Percentiles rank a stretch among this genome's conserved stretches.
Evolutionary conservation across 2,329 filamentous ascomycete genomes (phyloP).

Genomic region (Scolecobasidium constrictum): DNA sequence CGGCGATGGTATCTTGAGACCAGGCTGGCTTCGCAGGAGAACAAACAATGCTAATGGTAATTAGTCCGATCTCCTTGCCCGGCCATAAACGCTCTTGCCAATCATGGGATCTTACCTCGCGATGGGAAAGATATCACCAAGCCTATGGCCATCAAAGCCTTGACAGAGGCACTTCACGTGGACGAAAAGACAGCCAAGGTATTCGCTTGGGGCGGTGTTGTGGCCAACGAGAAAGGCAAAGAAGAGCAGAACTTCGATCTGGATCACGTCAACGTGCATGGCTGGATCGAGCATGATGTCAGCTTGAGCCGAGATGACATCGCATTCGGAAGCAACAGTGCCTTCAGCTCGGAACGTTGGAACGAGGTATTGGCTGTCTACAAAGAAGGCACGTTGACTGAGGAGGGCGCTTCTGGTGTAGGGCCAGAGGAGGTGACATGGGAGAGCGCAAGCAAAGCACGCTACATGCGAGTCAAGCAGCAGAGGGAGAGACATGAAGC

Average conservation of each 20-base stretch:
- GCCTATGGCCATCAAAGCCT: constrained; percentile 7
- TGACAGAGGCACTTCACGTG: constrained; percentile 8
- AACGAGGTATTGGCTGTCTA: constrained; percentile 3
- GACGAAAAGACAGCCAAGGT: constrained; percentile 1
- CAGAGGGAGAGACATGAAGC: constrained; percentile 8
- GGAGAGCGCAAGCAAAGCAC: constrained; percentile 7
- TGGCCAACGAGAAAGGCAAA: constrained; percentile 1
- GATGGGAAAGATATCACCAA: constrained; percentile 11
- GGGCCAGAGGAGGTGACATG: constrained; percentile 4
- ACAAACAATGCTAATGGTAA: no score
- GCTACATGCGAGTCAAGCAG: constrained; percentile 3
- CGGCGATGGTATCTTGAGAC: constrained; percentile 11
- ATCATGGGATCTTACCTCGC: constrained; percentile 11
- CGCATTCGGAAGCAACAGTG: constrained; percentile 5
- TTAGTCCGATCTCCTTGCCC: constrained; percentile 12
- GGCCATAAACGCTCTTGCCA: constrained; percentile 12
- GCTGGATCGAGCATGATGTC: constrained; percentile 10
- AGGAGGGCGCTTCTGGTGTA: not conserved
- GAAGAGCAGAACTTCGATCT: constrained; percentile 8
- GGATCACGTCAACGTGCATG: constrained; percentile 9
- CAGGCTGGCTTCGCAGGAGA: no score
- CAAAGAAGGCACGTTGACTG: not conserved
- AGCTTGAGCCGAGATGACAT: constrained; percentile 5
- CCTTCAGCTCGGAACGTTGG: constrained; percentile 5
- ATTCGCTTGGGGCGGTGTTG: constrained; percentile 5